These are phyloP conservation scores for Mrakia gelida DNA, from an alignment of 768 basidiomycete genomes.

Conservation along the genomic window DNA sequence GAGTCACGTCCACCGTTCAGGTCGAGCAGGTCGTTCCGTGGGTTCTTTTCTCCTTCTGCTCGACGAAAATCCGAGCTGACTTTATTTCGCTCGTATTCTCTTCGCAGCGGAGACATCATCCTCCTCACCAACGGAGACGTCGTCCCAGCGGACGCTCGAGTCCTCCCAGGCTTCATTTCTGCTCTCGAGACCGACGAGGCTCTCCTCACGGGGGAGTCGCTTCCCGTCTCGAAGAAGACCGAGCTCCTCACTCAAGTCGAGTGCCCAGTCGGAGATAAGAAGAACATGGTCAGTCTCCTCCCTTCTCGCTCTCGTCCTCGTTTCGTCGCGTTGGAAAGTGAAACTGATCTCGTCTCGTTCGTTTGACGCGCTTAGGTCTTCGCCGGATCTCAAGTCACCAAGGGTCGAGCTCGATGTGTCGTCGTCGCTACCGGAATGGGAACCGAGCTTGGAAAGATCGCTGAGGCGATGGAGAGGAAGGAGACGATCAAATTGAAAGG, in stretches of 20 bases:
- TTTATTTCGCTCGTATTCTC: background rate
- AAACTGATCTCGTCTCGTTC: background rate
- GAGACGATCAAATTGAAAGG: conserved; percentile 40
- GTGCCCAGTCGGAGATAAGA: conserved; percentile 49
- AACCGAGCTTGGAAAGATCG: conserved; percentile 51
- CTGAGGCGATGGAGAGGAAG: conserved; percentile 45
- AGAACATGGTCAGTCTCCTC: conserved; percentile 46
- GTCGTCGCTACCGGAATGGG: conserved; percentile 54
- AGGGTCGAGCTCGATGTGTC: conserved; percentile 54
- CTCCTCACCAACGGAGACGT: conserved; percentile 48
- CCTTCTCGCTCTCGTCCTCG: background rate
- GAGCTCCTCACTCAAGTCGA: conserved; percentile 41
- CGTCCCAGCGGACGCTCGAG: conserved; percentile 49
- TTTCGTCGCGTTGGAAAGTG: too few relatives aligned
- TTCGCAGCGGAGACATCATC: conserved; percentile 48
- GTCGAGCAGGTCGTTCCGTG: conserved; percentile 43
- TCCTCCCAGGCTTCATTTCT: conserved; percentile 47
- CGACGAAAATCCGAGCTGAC: background rate
- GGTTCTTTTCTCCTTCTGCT: background rate
- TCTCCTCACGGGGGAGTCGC: conserved; percentile 54
- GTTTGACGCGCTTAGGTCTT: conserved; percentile 39
- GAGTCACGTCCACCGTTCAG: conserved; percentile 35
- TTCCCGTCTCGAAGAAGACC: conserved; percentile 52
- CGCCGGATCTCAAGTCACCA: conserved; percentile 48
- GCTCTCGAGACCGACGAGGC: conserved; percentile 55